These are phyloP conservation scores for Euphorbia lathyris DNA, from an alignment of 345 rosid species.

Conservation along the genomic window DNA sequence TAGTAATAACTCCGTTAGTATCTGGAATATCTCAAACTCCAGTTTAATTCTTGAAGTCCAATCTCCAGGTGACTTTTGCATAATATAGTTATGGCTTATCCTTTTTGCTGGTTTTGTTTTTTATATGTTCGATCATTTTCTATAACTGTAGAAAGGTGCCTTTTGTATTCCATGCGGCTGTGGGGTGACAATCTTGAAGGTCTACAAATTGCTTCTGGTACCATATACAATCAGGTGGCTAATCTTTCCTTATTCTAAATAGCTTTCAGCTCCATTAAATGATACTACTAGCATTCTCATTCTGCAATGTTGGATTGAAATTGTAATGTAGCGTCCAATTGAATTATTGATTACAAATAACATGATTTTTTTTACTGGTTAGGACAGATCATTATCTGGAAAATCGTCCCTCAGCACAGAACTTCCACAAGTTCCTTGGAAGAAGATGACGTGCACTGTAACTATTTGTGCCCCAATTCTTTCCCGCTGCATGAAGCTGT, in stretches of 20 bases:
- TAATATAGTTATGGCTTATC: background rate
- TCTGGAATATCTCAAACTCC: conserved; percentile 58
- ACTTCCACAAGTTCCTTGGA: conserved; percentile 26
- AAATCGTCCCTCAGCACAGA: conserved; percentile 33
- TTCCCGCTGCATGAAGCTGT: conserved; percentile 36
- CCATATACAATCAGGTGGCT: conserved; percentile 84
- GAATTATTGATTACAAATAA: conserved; percentile 3
- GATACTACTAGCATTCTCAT: background rate
- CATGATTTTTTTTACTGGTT: conserved; percentile 25
- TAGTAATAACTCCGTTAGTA: conserved; percentile 65
- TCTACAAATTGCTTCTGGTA: conserved; percentile 80
- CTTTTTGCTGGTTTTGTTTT: background rate
- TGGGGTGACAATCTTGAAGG: conserved; percentile 67
- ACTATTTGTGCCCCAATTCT: conserved; percentile 24
- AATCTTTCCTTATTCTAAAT: conserved; percentile 11
- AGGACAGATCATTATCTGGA: conserved; percentile 85
- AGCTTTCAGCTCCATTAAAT: background rate
- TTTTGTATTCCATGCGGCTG: conserved; percentile 80
- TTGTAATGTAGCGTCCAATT: conserved; percentile 7
- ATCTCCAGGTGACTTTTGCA: conserved; percentile 58
- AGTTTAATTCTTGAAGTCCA: conserved; percentile 52
- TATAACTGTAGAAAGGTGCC: conserved; percentile 64
- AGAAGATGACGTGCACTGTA: conserved; percentile 18
- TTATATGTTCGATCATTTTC: conserved; percentile 1
- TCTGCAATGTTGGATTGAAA: background rate